These are phyloP conservation scores for Raffaelea arxii DNA, from an alignment of 2,329 filamentous ascomycete species.

Conservation along the genomic window DNA sequence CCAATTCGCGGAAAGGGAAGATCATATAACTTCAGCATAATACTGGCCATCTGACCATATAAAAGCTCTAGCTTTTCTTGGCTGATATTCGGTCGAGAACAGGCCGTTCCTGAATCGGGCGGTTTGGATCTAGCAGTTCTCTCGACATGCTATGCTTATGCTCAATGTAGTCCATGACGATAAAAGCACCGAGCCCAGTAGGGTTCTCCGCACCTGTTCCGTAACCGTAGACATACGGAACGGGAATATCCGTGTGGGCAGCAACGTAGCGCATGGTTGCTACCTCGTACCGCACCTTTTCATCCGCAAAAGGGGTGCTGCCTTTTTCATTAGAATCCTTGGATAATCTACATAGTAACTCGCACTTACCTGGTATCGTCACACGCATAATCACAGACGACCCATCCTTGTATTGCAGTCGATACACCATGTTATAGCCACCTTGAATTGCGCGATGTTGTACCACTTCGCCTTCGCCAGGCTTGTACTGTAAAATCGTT, in stretches of 20 bases:
- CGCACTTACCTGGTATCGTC: neutral
- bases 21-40: neutral
- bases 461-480: neutral
- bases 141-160: neutral
- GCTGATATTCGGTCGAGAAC: neutral
- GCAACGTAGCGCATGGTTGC: neutral
- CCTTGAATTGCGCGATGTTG: neutral
- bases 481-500: neutral
- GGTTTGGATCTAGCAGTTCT: neutral
- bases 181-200: neutral
- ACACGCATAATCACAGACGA: neutral
- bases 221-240: neutral
- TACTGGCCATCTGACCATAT: neutral
- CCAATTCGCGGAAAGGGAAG: neutral
- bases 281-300: neutral
- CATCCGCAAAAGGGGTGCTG: neutral
- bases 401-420: neutral
- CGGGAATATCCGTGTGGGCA: neutral
- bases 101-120: neutral
- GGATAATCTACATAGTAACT: too few relatives aligned
- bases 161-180: neutral
- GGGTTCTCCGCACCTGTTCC: neutral
- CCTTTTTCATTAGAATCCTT: neutral
- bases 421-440: neutral
- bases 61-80: neutral